Percentiles rank a stretch among this genome's conserved stretches.
These are phyloP conservation scores for Talinum fruticosum DNA, from an alignment of 148 eudicot genomes.

Conservation along the genomic window DNA sequence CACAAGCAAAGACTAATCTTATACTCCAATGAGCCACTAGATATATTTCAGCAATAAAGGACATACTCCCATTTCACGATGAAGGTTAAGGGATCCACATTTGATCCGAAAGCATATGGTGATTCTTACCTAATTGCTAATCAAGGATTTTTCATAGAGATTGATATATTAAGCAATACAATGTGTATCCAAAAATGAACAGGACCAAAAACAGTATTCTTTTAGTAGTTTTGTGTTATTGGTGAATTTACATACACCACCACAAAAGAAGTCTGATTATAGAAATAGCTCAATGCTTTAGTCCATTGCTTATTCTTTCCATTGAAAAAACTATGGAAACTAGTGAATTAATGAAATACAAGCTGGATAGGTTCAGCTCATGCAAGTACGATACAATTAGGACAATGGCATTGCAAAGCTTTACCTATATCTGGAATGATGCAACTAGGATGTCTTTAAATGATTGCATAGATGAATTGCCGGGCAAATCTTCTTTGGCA, in stretches of 20 bases:
- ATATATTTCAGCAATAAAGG: background rate
- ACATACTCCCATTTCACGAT: background rate
- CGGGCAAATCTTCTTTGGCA: slow-evolving; percentile 45
- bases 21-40: too few species aligned
- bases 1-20: background rate
- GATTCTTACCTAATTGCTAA: too few species aligned
- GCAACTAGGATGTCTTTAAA: background rate
- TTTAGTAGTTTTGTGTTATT: too few species aligned
- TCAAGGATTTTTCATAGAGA: too few species aligned
- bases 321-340: background rate
- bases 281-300: background rate
- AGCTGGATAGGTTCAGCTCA: background rate
- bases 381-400: background rate
- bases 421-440: background rate
- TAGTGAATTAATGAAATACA: background rate
- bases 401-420: background rate
- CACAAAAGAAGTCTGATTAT: background rate
- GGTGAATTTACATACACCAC: too few species aligned
- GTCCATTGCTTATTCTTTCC: background rate
- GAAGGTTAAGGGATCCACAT: too few species aligned
- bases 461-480: slow-evolving; percentile 22
- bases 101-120: background rate
- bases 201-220: too few species aligned
- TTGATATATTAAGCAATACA: too few species aligned
- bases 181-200: too few species aligned